phyloP scores from a whole-genome alignment of 1,139 yeast species.

The Taiozyma sp. region DNA sequence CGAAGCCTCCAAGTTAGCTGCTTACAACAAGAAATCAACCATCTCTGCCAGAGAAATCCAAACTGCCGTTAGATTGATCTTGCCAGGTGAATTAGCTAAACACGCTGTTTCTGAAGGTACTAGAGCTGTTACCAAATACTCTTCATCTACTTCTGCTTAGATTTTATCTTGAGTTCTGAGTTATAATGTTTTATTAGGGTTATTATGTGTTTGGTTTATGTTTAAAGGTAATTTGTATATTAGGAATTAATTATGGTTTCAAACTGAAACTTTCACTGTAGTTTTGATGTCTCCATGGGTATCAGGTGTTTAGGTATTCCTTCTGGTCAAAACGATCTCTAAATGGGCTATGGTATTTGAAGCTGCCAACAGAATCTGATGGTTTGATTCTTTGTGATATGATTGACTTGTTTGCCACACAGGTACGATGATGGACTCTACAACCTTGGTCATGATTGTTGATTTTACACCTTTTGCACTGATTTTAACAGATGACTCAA shows the following conservation, averaged over 20 bases:
- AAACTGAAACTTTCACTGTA: neutral
- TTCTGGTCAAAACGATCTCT: too few species aligned
- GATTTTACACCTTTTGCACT: too few species aligned
- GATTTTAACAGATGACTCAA: too few species aligned
- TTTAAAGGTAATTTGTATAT: constrained; percentile 24
- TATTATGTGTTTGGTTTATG: constrained; percentile 21
- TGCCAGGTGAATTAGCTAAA: constrained; percentile 99
- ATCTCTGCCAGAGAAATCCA: constrained; percentile 99
- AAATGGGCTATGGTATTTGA: neutral
- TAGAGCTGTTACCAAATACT: constrained; percentile 99
- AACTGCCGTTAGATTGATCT: constrained; percentile 98
- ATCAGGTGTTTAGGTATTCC: too few species aligned
- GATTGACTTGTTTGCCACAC: neutral
- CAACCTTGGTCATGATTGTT: neutral
- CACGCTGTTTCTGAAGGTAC: constrained; percentile 99
- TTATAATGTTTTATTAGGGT: constrained; percentile 22
- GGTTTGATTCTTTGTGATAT: neutral
- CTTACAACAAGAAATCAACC: constrained; percentile 99
- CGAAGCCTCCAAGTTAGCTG: constrained; percentile 99
- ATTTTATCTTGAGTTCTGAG: constrained; percentile 8
- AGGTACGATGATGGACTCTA: neutral
- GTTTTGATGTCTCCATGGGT: neutral
- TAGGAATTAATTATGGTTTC: constrained; percentile 26
- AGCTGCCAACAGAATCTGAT: neutral
- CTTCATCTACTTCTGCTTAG: constrained; percentile 67